Percentiles rank a stretch among this genome's conserved stretches.
These are phyloP conservation scores for Physaria fendleri DNA, from an alignment of 345 rosid species.

Conservation along the genomic window DNA sequence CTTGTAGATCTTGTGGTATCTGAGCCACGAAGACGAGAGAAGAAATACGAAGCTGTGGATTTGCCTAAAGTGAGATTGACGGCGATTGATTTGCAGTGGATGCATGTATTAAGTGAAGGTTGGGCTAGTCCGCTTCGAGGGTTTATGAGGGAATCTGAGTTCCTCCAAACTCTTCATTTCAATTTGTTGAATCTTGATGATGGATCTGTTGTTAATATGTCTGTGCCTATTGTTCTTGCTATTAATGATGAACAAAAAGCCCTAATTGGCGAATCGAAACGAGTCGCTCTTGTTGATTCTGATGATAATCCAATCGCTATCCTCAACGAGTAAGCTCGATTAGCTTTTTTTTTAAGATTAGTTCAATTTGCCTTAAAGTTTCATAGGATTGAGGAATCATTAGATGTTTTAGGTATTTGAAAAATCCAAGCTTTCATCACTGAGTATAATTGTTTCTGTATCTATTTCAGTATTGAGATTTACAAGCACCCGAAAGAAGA, in stretches of 20 bases:
- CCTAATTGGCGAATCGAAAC: constrained; percentile 45
- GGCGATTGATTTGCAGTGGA: constrained; percentile 72
- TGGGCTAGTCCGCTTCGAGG: constrained; percentile 95
- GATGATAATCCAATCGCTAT: constrained; percentile 60
- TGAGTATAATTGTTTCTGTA: neutral
- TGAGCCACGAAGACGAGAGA: constrained; percentile 44
- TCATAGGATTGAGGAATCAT: neutral
- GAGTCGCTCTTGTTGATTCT: constrained; percentile 71
- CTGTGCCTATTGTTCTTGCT: constrained; percentile 83
- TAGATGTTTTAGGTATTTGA: neutral
- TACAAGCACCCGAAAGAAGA: constrained; percentile 96
- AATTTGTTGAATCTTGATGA: constrained; percentile 70
- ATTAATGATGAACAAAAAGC: constrained; percentile 65
- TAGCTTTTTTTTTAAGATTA: neutral
- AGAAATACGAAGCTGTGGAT: constrained; percentile 49
- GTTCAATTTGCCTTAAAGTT: no score
- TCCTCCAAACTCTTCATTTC: constrained; percentile 99
- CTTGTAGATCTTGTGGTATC: constrained; percentile 62
- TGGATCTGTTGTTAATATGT: constrained; percentile 90
- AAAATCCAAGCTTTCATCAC: neutral
- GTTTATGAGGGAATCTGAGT: constrained; percentile 96
- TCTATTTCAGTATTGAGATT: constrained; percentile 58
- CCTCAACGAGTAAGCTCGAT: constrained; percentile 59
- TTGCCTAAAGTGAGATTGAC: constrained; percentile 56
- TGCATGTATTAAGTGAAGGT: constrained; percentile 91